Evolutionary conservation across 2,329 filamentous ascomycete species (phyloP), one percentile per base, ranked within the genome.

Genomic region (Penicillium sp.): DNA sequence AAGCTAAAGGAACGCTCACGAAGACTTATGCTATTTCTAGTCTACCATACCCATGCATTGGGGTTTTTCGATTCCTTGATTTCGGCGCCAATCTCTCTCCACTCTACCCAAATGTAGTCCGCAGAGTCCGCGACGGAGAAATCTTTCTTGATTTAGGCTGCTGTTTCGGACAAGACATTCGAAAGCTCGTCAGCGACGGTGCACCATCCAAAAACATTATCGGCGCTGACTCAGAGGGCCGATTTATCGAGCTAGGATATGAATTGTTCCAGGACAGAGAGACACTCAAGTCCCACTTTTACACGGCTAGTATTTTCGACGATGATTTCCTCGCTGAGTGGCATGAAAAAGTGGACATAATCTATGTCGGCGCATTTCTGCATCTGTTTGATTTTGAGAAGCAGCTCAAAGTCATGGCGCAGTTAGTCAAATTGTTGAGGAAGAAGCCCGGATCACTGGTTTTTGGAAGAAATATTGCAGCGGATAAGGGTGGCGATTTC

Each of bases 241-340:
- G 71, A 13, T 82, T 85, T 58, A 74, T 85, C 52, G 77, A 83
- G 19, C 68, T 83, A 16, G 84, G 84, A 22, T 85, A 87, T 69
- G 83, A 87, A 56, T 75, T 90, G 27, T 90, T 89, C 72, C 78
- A 80, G 48, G 87, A 88, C 60, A 76, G 79, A 33, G 66, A 73
- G n/a, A 75, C 55, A 33, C 71, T 85, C 5, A 73, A 74, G 21
- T 76, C 77, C 2, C 75, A 74, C 1, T 84, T 86, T 59, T 14
- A 27, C 14, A 21, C 14, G 13, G 35, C 19, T 6, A 29, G 24
- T 14, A 52, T 56, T 9, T 55, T 42, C 35, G 49, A 50, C 16
- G 49, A 52, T 9, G 49, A 54, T 22, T 48, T 56, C 21, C 35
- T 56, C 11, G 21, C 22, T 5, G 26, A 52, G 3, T 44, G 24